Evolutionary conservation across 345 rosid genomes (phyloP).

Genomic region (Aquilaria malaccensis): DNA sequence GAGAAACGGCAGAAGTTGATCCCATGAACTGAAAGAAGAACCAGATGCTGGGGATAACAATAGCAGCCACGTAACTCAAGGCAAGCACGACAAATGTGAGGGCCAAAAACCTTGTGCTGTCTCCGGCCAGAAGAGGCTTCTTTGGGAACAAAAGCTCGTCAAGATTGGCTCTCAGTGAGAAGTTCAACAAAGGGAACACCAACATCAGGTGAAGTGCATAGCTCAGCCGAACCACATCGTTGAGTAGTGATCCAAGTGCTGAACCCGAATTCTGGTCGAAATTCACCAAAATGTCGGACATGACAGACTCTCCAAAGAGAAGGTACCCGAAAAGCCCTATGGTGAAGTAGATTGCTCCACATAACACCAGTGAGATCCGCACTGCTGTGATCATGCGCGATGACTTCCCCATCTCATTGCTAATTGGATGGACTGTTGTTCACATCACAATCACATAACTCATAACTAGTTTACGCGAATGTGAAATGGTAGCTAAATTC

Average conservation of each 20-base stretch:
- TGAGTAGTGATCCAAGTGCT: constrained; percentile 45
- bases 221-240: constrained; percentile 61
- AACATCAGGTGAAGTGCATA: constrained; percentile 81
- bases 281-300: constrained; percentile 78
- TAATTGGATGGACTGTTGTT: constrained; percentile 70
- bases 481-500: background rate
- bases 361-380: constrained; percentile 48
- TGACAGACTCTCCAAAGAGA: constrained; percentile 68
- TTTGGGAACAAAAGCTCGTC: constrained; percentile 63
- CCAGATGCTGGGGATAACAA: constrained; percentile 79
- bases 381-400: constrained; percentile 56
- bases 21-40: constrained; percentile 80
- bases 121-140: constrained; percentile 31
- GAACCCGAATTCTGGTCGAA: constrained; percentile 57
- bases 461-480: background rate
- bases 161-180: constrained; percentile 60
- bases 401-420: constrained; percentile 55
- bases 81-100: constrained; percentile 42
- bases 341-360: constrained; percentile 59
- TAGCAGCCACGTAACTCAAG: constrained; percentile 50
- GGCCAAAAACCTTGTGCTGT: constrained; percentile 52
- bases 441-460: constrained; percentile 6
- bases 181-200: constrained; percentile 84
- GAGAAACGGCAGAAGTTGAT: constrained; percentile 75
- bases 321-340: constrained; percentile 76